phyloP scores from a whole-genome alignment of 768 basidiomycete genomes.

The Suillus occidentalis region DNA sequence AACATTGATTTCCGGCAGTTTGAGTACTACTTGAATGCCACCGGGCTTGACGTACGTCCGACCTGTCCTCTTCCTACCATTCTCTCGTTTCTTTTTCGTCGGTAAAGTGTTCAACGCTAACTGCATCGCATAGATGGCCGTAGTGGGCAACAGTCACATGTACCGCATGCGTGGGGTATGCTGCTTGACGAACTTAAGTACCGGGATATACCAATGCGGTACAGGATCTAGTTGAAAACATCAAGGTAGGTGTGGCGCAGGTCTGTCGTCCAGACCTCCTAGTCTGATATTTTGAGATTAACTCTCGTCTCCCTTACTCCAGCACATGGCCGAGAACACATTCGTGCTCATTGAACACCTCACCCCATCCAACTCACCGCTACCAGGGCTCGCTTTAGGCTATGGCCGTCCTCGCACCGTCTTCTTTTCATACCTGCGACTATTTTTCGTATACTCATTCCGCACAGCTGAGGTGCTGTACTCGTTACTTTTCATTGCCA shows the following conservation, averaged over 20 bases:
- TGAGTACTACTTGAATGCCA: constrained; percentile 83
- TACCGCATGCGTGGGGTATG: constrained; percentile 88
- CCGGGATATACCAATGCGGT: constrained; percentile 4
- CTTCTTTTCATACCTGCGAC: constrained; percentile 72
- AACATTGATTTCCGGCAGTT: constrained; percentile 95
- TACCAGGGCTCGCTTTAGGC: constrained; percentile 61
- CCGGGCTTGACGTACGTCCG: constrained; percentile 79
- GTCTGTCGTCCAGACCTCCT: constrained; percentile 19
- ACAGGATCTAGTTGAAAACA: constrained; percentile 79
- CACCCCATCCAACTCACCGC: constrained; percentile 64
- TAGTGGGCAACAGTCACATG: constrained; percentile 88
- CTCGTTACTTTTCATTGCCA: constrained; percentile 44
- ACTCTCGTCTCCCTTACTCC: constrained; percentile 5
- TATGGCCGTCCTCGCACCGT: constrained; percentile 61
- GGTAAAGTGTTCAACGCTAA: constrained; percentile 3
- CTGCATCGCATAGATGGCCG: constrained; percentile 64
- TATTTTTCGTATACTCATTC: constrained; percentile 76
- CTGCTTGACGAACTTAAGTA: constrained; percentile 6
- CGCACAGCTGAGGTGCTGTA: constrained; percentile 68
- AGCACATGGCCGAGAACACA: constrained; percentile 90
- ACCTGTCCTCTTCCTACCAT: background rate
- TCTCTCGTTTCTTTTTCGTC: background rate
- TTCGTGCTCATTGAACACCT: constrained; percentile 78
- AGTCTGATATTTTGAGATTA: background rate
- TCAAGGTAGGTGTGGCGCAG: constrained; percentile 76